Conservation (phyloP, 2,329 filamentous ascomycete species). For the Ophiosphaerella narmari region DNA sequence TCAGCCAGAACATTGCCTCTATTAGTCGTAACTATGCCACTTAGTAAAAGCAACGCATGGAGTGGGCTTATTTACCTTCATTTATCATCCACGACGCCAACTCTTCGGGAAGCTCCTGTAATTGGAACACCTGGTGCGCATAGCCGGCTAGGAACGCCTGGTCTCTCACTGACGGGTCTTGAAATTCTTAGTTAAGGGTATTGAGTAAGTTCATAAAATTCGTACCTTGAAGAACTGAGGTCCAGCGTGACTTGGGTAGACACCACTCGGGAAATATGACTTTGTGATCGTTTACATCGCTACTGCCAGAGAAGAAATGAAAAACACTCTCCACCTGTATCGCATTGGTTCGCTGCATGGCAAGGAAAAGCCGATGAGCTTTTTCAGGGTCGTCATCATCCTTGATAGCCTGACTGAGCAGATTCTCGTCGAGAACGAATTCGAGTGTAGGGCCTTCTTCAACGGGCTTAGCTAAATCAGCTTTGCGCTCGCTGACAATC, state of each 20-base stretch:
- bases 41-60: conserved; percentile 13
- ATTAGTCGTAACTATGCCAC: conserved; percentile 33
- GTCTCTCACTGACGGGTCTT: conserved; percentile 34
- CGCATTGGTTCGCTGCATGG: conserved; percentile 65
- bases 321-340: conserved; percentile 58
- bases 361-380: conserved; percentile 57
- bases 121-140: conserved; percentile 45
- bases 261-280: conserved; percentile 12
- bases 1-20: conserved; percentile 41
- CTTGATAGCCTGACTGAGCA: conserved; percentile 49
- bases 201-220: not conserved
- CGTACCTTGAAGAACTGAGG: conserved; percentile 36
- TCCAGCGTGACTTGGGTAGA: conserved; percentile 42
- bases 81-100: conserved; percentile 51
- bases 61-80: conserved; percentile 28
- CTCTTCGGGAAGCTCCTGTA: conserved; percentile 44
- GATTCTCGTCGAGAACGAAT: conserved; percentile 27
- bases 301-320: conserved; percentile 55
- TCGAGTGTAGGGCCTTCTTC: conserved; percentile 11
- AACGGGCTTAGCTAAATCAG: conserved; percentile 27
- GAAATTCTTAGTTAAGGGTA: conserved; percentile 9
- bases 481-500: conserved; percentile 31
- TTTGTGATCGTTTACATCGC: conserved; percentile 1
- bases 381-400: conserved; percentile 75
- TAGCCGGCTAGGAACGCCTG: conserved; percentile 51